These are phyloP conservation scores for Euptelea pleiosperma DNA, from an alignment of 164 flowering plant genomes.

Conservation along the genomic window DNA sequence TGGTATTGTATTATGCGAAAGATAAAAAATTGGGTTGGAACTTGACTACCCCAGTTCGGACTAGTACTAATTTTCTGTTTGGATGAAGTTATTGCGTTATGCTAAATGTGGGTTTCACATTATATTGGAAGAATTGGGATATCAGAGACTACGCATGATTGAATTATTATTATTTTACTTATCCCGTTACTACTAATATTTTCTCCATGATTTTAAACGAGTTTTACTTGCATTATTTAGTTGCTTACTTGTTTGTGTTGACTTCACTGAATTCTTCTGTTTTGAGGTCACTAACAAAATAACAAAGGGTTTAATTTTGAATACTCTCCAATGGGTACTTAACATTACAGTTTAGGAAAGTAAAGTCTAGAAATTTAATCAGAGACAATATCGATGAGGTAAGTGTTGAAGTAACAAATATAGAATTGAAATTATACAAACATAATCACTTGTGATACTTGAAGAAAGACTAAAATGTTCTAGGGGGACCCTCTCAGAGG, in stretches of 20 bases:
- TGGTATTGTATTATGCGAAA: no score
- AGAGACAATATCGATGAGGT: no score
- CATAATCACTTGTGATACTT: not conserved
- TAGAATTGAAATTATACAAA: not conserved
- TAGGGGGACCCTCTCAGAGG: no score
- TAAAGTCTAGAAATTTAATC: no score
- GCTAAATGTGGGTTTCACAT: no score
- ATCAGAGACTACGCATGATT: no score
- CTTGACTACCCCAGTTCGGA: no score
- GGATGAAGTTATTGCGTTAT: no score
- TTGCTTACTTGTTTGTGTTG: not conserved
- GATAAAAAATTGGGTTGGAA: no score
- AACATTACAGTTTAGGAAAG: not conserved
- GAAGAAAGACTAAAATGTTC: not conserved
- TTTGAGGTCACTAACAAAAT: not conserved
- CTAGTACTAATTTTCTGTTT: no score
- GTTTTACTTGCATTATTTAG: not conserved
- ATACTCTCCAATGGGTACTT: not conserved
- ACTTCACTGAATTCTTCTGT: not conserved
- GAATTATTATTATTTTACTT: not conserved
- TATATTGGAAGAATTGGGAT: no score
- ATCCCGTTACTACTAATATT: no score
- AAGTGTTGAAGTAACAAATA: not conserved
- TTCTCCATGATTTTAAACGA: not conserved
- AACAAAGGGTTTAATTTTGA: not conserved